These are phyloP conservation scores for Vaccinium macrocarpon DNA, from an alignment of 148 eudicot species.

Conservation along the genomic window DNA sequence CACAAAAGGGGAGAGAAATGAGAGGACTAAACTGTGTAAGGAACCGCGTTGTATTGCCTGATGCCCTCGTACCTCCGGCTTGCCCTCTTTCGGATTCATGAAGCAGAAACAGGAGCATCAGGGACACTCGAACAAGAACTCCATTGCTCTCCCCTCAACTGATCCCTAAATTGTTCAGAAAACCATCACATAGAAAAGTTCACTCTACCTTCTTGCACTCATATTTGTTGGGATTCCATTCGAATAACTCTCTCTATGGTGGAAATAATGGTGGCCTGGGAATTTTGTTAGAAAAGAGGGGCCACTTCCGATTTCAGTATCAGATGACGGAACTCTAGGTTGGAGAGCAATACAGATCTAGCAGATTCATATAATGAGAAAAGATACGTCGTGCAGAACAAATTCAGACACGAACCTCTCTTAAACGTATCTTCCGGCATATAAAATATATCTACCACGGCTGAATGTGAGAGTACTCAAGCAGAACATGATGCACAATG, in stretches of 20 bases:
- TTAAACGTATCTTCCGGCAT: background rate
- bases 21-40: background rate
- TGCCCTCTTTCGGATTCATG: slow-evolving; percentile 48
- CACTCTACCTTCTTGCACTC: too few relatives aligned
- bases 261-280: too few relatives aligned
- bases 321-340: too few relatives aligned
- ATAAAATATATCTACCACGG: too few relatives aligned
- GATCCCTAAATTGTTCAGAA: background rate
- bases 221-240: too few relatives aligned
- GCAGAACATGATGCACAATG: background rate
- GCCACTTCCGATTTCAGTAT: too few relatives aligned
- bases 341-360: too few relatives aligned
- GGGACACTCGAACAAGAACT: slow-evolving; percentile 57
- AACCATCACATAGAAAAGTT: background rate
- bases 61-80: slow-evolving; percentile 22
- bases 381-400: too few relatives aligned
- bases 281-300: too few relatives aligned
- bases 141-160: slow-evolving; percentile 19
- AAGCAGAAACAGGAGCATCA: slow-evolving; percentile 57
- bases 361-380: too few relatives aligned
- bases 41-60: background rate
- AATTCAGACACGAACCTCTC: too few relatives aligned
- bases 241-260: background rate
- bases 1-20: background rate
- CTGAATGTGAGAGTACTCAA: background rate